phyloP scores from a whole-genome alignment of 192 early-diverging fungal species.

The Oehlia diaphana region DNA sequence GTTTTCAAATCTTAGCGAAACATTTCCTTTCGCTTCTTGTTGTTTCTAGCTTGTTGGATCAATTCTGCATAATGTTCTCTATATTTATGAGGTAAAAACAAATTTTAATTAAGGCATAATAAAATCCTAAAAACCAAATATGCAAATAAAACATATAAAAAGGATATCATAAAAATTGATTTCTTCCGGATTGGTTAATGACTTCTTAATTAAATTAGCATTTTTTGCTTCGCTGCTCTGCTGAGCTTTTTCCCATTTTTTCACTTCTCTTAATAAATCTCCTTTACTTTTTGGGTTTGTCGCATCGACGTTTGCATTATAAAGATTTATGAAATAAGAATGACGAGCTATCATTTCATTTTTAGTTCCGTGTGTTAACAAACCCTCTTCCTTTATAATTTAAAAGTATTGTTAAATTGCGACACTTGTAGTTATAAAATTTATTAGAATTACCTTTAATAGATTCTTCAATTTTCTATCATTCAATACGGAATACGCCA shows the following conservation, averaged over 20 bases:
- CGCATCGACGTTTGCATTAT: slow-evolving; percentile 26
- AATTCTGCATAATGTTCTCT: not conserved
- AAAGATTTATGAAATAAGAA: slow-evolving; percentile 12
- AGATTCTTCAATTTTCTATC: not conserved
- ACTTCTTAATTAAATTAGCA: not conserved
- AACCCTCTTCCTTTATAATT: slow-evolving; percentile 21
- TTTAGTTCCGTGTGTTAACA: not conserved
- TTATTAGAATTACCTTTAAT: not conserved
- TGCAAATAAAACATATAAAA: not conserved
- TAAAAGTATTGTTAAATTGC: not conserved
- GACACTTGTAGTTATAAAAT: not conserved
- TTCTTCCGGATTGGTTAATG: not conserved
- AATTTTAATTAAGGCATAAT: not conserved
- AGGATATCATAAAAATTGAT: slow-evolving; percentile 15
- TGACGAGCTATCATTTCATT: slow-evolving; percentile 10
- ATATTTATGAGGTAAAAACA: slow-evolving; percentile 1
- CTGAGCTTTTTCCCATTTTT: slow-evolving; percentile 20
- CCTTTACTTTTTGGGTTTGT: slow-evolving; percentile 9
- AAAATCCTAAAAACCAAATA: not conserved
- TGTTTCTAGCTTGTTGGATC: not conserved
- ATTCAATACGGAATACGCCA: slow-evolving; percentile 19
- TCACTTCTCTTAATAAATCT: not conserved
- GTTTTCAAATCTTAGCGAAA: no score
- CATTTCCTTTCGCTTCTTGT: not conserved
- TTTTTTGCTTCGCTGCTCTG: not conserved